Evolutionary conservation across 2,329 filamentous ascomycete genomes (phyloP).

Genomic region (Penicillium sclerotiorum): DNA sequence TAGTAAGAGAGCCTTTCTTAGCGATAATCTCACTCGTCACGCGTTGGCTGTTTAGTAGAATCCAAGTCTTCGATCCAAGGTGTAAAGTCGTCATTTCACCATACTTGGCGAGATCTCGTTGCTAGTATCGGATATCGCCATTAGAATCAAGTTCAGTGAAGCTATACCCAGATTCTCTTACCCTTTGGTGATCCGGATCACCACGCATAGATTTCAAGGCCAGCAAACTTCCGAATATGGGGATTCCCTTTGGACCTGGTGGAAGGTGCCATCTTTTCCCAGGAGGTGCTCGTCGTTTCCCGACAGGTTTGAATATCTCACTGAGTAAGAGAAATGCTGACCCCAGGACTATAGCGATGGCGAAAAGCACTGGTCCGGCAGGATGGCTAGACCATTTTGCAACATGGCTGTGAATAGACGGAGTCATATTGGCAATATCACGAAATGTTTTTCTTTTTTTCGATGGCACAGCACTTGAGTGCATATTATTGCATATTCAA

Average conservation of each 20-base stretch:
- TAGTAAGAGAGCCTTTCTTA: constrained; percentile 38
- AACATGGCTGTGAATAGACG: too few species aligned
- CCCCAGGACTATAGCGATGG: background rate
- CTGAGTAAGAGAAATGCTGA: constrained; percentile 10
- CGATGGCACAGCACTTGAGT: too few species aligned
- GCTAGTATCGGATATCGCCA: constrained; percentile 1
- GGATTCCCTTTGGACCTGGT: constrained; percentile 25
- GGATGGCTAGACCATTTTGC: too few species aligned
- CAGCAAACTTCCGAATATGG: constrained; percentile 24
- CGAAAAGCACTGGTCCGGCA: background rate
- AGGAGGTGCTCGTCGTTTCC: constrained; percentile 13
- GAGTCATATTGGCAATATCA: too few species aligned
- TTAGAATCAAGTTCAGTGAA: background rate
- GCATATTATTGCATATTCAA: too few species aligned
- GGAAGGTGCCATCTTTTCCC: constrained; percentile 24
- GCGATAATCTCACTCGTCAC: constrained; percentile 45
- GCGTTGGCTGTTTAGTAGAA: constrained; percentile 47
- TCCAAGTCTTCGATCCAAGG: constrained; percentile 43
- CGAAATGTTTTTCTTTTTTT: too few species aligned
- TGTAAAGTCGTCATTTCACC: constrained; percentile 38
- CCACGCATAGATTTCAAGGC: constrained; percentile 3
- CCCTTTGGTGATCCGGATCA: constrained; percentile 9
- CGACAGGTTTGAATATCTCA: constrained; percentile 15
- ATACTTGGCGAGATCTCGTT: constrained; percentile 19
- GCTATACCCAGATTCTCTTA: background rate